A percentile compares a stretch with the other conserved stretches of the same genome.
These are phyloP conservation scores for Deuterostichococcus epilithicus DNA, from an alignment of 139 green algal genomes.

Conservation along the genomic window DNA sequence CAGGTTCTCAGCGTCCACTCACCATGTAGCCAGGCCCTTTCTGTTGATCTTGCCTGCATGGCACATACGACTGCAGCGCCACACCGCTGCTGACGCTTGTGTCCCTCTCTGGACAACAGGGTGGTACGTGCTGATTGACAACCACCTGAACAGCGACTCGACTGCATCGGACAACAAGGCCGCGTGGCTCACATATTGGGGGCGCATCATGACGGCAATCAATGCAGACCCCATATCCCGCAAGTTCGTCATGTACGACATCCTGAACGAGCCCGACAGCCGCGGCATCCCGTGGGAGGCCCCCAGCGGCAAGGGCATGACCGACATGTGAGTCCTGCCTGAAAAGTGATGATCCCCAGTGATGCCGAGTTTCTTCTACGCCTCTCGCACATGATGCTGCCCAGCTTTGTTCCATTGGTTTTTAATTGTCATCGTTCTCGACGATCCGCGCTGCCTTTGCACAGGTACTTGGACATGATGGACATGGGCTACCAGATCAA, in stretches of 20 bases:
- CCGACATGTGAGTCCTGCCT: too few relatives aligned
- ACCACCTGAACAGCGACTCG: conserved; percentile 24
- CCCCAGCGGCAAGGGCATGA: not conserved
- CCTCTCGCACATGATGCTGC: too few relatives aligned
- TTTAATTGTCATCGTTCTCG: too few relatives aligned
- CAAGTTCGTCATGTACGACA: conserved; percentile 17
- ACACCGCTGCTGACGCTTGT: not conserved
- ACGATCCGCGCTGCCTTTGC: too few relatives aligned
- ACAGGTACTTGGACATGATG: not conserved
- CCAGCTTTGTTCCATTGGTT: too few relatives aligned
- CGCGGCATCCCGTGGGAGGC: conserved; percentile 10
- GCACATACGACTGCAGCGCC: too few relatives aligned
- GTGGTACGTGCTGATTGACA: conserved; percentile 19
- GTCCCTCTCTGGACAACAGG: not conserved
- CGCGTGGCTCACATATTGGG: conserved; percentile 13
- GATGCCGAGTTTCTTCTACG: too few relatives aligned
- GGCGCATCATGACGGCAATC: conserved; percentile 4
- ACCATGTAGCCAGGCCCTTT: too few relatives aligned
- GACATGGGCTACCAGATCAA: not conserved
- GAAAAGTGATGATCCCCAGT: too few relatives aligned
- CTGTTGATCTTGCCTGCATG: too few relatives aligned
- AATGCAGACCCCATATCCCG: not conserved
- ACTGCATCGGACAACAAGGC: conserved; percentile 2
- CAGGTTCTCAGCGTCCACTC: too few relatives aligned
- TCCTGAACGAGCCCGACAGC: conserved; percentile 32